Conservation (phyloP, 2,329 filamentous ascomycete species). For the Pyrenophora teres region DNA sequence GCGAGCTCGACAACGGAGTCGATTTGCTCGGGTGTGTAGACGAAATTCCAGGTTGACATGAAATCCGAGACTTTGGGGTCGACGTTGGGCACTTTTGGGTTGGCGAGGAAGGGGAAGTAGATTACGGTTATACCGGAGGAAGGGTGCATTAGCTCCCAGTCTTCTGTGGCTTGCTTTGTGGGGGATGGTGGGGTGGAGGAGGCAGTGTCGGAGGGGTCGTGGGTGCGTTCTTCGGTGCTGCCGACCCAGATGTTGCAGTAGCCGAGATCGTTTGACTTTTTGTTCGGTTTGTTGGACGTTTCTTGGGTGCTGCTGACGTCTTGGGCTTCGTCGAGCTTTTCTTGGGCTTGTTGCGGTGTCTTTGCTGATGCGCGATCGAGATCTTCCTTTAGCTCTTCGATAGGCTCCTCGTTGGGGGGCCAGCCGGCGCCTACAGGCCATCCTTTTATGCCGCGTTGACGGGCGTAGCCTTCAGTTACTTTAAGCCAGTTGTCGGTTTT, state of each 20-base stretch:
- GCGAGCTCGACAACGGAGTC: constrained; percentile 83
- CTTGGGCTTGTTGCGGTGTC: constrained; percentile 63
- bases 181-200: no score
- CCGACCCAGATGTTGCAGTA: constrained; percentile 98
- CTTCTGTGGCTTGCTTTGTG: constrained; percentile 62
- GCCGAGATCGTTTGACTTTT: constrained; percentile 62
- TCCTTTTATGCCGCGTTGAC: constrained; percentile 85
- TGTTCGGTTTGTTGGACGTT: constrained; percentile 32
- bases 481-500: constrained; percentile 96
- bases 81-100: constrained; percentile 78
- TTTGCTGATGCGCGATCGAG: constrained; percentile 70
- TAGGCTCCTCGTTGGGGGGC: constrained; percentile 68
- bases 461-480: constrained; percentile 89
- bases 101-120: constrained; percentile 88
- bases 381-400: constrained; percentile 65
- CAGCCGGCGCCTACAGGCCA: constrained; percentile 97
- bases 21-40: constrained; percentile 89
- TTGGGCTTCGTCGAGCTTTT: constrained; percentile 66
- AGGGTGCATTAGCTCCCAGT: constrained; percentile 70
- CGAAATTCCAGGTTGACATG: constrained; percentile 96
- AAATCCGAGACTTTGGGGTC: constrained; percentile 83
- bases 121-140: constrained; percentile 85
- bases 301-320: constrained; percentile 16
- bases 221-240: constrained; percentile 72
- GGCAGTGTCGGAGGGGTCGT: constrained; percentile 33